Conservation (phyloP, 495 filamentous ascomycete genomes). For the Trichocladium antarcticum region DNA sequence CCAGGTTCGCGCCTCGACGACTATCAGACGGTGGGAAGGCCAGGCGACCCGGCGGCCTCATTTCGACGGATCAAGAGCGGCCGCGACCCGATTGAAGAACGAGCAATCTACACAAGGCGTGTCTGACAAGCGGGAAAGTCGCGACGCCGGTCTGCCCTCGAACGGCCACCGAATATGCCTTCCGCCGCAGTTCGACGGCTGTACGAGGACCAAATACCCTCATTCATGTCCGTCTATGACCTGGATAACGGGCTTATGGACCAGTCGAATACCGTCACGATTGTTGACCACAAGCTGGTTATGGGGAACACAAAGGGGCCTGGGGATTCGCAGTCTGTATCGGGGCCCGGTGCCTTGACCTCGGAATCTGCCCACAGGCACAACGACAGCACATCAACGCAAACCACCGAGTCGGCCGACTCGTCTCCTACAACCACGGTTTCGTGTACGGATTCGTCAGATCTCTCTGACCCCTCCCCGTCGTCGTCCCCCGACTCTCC, state of each 20-base stretch:
- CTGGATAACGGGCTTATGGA: conserved; percentile 37
- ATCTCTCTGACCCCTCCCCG: conserved; percentile 80
- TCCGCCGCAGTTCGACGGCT: conserved; percentile 41
- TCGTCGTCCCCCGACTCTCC: conserved; percentile 86
- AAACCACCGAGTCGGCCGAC: conserved; percentile 74
- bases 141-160: background rate
- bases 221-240: conserved; percentile 62
- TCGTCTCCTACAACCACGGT: conserved; percentile 92
- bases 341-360: conserved; percentile 27
- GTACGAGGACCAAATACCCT: conserved; percentile 58
- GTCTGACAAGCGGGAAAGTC: background rate
- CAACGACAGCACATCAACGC: conserved; percentile 63
- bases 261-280: conserved; percentile 33
- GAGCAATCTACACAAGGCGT: conserved; percentile 6
- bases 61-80: conserved; percentile 14
- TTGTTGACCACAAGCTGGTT: conserved; percentile 34
- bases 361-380: conserved; percentile 42
- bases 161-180: conserved; percentile 37
- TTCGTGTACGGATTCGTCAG: conserved; percentile 84
- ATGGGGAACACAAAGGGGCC: conserved; percentile 29
- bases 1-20: conserved; percentile 4
- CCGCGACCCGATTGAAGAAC: conserved; percentile 17
- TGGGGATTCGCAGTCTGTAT: conserved; percentile 21
- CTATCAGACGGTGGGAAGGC: conserved; percentile 12
- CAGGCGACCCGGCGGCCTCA: conserved; percentile 16